Evolutionary conservation across 202 grass and related monocot genomes (phyloP).

Genomic region (Carex sylvatica): DNA sequence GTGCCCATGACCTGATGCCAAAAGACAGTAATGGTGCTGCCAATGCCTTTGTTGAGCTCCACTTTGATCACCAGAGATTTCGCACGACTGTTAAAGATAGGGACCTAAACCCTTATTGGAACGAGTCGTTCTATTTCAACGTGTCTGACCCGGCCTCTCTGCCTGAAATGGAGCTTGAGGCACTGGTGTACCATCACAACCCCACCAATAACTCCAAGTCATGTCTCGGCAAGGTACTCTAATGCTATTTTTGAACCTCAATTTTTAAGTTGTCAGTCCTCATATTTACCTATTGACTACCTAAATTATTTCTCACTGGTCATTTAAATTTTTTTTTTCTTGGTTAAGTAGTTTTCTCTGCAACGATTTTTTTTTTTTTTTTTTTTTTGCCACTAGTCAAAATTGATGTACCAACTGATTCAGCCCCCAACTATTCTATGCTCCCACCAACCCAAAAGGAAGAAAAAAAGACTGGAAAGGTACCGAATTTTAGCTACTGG

Average conservation of each 20-base stretch:
- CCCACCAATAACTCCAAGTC: slow-evolving; percentile 44
- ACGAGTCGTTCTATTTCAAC: slow-evolving; percentile 79
- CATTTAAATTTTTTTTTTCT: not conserved
- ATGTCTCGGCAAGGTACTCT: slow-evolving; percentile 53
- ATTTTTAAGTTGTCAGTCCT: not conserved
- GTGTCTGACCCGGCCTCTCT: slow-evolving; percentile 72
- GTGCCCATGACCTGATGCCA: slow-evolving; percentile 54
- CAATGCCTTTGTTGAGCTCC: slow-evolving; percentile 63
- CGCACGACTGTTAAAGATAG: slow-evolving; percentile 63
- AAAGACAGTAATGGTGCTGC: slow-evolving; percentile 48
- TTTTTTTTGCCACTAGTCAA: not conserved
- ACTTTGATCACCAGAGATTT: slow-evolving; percentile 71
- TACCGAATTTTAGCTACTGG: not conserved
- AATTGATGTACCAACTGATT: not conserved
- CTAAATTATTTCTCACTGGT: not conserved
- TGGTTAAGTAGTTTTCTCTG: not conserved
- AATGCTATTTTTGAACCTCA: not conserved
- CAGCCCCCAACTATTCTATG: not conserved
- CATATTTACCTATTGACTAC: not conserved
- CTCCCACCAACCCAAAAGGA: not conserved
- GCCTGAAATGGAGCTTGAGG: slow-evolving; percentile 50
- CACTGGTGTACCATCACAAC: slow-evolving; percentile 61
- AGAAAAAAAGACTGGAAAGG: not conserved
- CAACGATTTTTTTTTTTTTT: not conserved
- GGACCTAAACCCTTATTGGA: slow-evolving; percentile 80